Evolutionary conservation across 305 asterid genomes (phyloP), one percentile per base, ranked within the genome.

Genomic region (Solanum aculeatissimum): DNA sequence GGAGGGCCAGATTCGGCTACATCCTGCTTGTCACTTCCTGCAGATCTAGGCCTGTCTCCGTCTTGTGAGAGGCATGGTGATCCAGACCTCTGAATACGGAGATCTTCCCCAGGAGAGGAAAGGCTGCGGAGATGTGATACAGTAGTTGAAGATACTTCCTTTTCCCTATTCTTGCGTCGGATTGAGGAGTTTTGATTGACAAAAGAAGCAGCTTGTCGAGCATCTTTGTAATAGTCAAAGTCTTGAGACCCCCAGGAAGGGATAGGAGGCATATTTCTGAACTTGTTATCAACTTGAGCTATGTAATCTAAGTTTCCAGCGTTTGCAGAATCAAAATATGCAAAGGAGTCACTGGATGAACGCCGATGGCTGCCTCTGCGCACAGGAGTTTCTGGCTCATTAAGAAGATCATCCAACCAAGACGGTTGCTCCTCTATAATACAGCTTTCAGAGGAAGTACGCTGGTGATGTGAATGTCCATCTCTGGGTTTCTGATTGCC

Each of bases 341-440:
- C 93, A 83, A 93, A 92, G 25, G 97, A 94, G 84, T 96, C 99
- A 86, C 98, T 96, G 35, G 97, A 92, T 43, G 99, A 91, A 72
- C 99, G 97, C 11, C 97, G 95, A 86, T 96, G 99, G 55, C 88
- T 90, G 85, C 97, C 93, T 88, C 86, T 91, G 16, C 92, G 91
- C 18, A 91, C 94, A 57, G 92, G 97, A n/a, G 95, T 91, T 84
- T 96, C 99, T 60, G 98, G 98, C 89, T 95, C 99, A 85, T 93
- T 89, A 8, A 96, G 96, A 79, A 96, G 98, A 83, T 95, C 99
- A 53, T 96, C 97, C 69, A 96, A 93, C 99, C 99, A 95, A 54
- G 95, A 93, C 2, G 97, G 98, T 71, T 94, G 97, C 83, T 95
- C 98, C 80, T 95, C 98, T 27, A 91, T 85, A 83, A 95, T 85